phyloP scores from a whole-genome alignment of 805 yeast species.

The Debaryomyces hansenii region DNA sequence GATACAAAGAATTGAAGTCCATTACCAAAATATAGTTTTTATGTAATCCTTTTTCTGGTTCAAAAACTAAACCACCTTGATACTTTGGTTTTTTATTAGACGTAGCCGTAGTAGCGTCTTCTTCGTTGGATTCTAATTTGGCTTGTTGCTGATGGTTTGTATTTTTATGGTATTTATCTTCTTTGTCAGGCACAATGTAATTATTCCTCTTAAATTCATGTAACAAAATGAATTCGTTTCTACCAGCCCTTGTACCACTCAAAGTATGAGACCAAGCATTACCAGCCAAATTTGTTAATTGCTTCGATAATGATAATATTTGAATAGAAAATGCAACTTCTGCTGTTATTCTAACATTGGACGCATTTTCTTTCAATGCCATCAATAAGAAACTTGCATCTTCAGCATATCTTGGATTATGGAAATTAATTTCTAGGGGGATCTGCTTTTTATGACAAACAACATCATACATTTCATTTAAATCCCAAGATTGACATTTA shows the following conservation, averaged over 20 bases:
- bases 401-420: slow-evolving; percentile 61
- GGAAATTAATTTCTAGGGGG: slow-evolving; percentile 72
- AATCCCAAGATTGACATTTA: slow-evolving; percentile 93
- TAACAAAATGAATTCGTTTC: slow-evolving; percentile 88
- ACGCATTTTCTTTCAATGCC: slow-evolving; percentile 68
- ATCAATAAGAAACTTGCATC: slow-evolving; percentile 67
- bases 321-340: slow-evolving; percentile 81
- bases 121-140: slow-evolving; percentile 34
- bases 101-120: slow-evolving; percentile 49
- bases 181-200: slow-evolving; percentile 87
- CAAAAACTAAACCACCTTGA: slow-evolving; percentile 94
- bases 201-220: slow-evolving; percentile 86
- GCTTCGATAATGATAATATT: slow-evolving; percentile 84
- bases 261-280: slow-evolving; percentile 96
- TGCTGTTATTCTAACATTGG: slow-evolving; percentile 68
- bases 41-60: slow-evolving; percentile 93
- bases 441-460: slow-evolving; percentile 65
- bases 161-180: slow-evolving; percentile 41
- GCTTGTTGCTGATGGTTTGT: slow-evolving; percentile 35
- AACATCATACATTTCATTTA: slow-evolving; percentile 85
- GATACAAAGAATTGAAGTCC: slow-evolving; percentile 98
- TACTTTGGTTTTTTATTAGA: slow-evolving; percentile 69
- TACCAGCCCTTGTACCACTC: slow-evolving; percentile 92
- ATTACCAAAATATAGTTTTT: slow-evolving; percentile 86
- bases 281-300: slow-evolving; percentile 90